Evolutionary conservation across 331 rosid genomes (phyloP).

Genomic region (Erythrophleum ivorense): DNA sequence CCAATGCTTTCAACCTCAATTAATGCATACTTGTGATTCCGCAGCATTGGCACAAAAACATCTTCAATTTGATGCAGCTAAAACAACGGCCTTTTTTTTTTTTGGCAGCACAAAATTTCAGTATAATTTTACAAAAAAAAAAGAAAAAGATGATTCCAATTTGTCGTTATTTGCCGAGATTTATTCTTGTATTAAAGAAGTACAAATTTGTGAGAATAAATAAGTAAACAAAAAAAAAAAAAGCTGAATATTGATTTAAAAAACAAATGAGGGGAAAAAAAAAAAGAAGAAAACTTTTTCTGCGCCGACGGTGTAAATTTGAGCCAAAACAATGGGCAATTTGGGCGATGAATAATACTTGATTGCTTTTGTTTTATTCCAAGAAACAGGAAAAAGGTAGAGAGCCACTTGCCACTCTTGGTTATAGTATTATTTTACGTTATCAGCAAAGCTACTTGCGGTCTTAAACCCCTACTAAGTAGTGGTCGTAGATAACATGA

Average conservation of each 20-base stretch:
- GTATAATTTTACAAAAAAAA: too few species aligned
- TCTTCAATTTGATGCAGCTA: too few species aligned
- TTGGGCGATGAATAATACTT: background rate
- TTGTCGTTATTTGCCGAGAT: too few species aligned
- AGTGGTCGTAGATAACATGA: too few species aligned
- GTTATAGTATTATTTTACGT: background rate
- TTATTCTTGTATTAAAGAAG: too few species aligned
- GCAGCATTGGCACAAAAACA: background rate
- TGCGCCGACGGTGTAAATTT: background rate
- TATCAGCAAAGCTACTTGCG: conserved; percentile 5
- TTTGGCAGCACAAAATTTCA: too few species aligned
- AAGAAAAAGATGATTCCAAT: too few species aligned
- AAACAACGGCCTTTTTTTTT: too few species aligned
- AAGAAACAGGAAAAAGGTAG: conserved; percentile 24
- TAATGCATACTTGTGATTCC: conserved; percentile 13
- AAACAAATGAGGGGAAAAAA: background rate
- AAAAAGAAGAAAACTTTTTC: background rate
- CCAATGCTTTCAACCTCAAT: conserved; percentile 8
- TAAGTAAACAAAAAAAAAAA: too few species aligned
- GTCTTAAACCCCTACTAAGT: background rate
- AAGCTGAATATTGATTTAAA: too few species aligned
- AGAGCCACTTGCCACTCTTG: conserved; percentile 30
- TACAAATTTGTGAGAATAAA: too few species aligned
- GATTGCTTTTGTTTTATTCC: conserved; percentile 39
- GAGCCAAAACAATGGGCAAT: background rate